Base-by-base conservation (phyloP, 225 moss, liverwort and hornwort genomes). In the Neckera pumila region DNA sequence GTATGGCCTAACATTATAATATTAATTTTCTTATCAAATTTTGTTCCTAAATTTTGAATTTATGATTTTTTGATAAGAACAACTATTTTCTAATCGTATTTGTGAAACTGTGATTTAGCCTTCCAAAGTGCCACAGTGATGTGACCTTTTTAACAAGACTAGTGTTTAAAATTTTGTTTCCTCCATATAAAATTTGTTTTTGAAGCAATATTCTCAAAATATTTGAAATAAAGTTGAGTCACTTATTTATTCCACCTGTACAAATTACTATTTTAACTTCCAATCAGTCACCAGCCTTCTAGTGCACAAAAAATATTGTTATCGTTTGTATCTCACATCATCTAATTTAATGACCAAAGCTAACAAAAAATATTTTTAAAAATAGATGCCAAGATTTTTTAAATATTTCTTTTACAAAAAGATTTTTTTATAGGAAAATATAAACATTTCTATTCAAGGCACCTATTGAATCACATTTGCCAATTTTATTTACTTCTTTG, bases 341-440 rank as follows among this genome's bases (percentile, higher is more conserved):
- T 5, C 0, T 9, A 5, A 76, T 0, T 4, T 34, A 1, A 1
- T 76, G 7, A 5, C 6, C 2, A 33, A 0, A 20, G 4, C 1
- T 31, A 3, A 0, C 12, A 18, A 75, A 40, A 74, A 4, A 18
- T 4, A 47, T 31, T 47, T 51, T 1, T 1, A 9, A 34, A 76
- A 22, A 0, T 53, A 34, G 2, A 33, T 36, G 3, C 4, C 0
- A 3, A 5, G 22, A 0, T n/a, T n/a, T n/a, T n/a, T n/a, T n/a
- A n/a, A n/a, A n/a, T n/a, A n/a, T n/a, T n/a, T n/a, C n/a, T 51
- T 33, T 12, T 3, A 73, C 3, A 73, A 71, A 16, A 43, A 17
- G 3, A 42, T 26, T 16, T 28, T 28, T 16, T 3, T 17, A 76
- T 34, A 1, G 8, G 0, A 0, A 21, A 45, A 51, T 51, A 16